Percentiles rank a stretch among this genome's conserved stretches.
Conservation (phyloP, 352 stramenopile genomes). For the Pythium myriotylum region DNA sequence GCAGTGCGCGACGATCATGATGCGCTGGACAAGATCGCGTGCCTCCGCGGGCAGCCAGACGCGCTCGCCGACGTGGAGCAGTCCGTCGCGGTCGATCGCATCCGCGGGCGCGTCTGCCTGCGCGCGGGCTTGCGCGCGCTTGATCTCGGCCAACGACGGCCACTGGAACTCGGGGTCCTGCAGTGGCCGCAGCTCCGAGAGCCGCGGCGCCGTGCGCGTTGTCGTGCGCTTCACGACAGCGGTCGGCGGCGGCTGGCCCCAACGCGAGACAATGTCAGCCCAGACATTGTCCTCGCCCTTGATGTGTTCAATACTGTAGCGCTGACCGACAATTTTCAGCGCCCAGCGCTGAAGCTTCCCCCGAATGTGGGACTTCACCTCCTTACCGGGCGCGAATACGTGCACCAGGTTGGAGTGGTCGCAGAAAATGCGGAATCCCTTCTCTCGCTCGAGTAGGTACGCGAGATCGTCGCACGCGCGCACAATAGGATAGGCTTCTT, state of each 20-base stretch:
- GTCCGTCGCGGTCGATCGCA: neutral
- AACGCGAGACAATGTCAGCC: conserved; percentile 31
- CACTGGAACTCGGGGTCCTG: neutral
- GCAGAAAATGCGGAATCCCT: conserved; percentile 29
- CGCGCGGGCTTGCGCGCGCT: no score
- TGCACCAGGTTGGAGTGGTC: conserved; percentile 32
- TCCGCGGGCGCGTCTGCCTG: no score
- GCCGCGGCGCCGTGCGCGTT: neutral
- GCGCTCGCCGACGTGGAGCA: neutral
- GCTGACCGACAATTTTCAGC: conserved; percentile 11
- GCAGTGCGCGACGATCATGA: conserved; percentile 28
- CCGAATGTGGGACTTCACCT: conserved; percentile 29
- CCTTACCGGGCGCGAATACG: conserved; percentile 26
- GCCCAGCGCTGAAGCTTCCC: conserved; percentile 33
- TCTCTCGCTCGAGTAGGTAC: conserved; percentile 19
- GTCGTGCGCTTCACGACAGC: no score
- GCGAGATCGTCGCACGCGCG: conserved; percentile 3
- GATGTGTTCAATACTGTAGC: conserved; percentile 36
- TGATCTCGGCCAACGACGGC: no score
- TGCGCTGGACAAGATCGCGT: conserved; percentile 15
- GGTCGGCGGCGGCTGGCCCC: conserved; percentile 5
- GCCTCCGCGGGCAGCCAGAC: conserved; percentile 9
- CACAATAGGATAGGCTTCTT: conserved; percentile 22
- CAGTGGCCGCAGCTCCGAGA: neutral
- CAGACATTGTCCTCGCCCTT: neutral